These are phyloP conservation scores for Apiosordaria backusii DNA, from an alignment of 495 filamentous ascomycete genomes.

Conservation along the genomic window DNA sequence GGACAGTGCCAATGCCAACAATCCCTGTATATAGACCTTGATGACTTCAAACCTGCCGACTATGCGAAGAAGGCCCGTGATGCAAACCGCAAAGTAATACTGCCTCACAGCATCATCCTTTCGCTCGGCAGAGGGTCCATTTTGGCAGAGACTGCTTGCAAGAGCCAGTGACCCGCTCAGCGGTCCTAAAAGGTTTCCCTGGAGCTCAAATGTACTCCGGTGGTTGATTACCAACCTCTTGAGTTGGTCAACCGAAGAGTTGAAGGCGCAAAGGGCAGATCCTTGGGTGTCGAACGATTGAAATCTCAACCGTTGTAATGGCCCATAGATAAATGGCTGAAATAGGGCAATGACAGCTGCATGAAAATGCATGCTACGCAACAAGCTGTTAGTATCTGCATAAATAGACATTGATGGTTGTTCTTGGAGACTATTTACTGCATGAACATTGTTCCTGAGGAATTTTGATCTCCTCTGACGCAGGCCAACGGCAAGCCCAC, in stretches of 20 bases:
- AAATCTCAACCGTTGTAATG: not conserved
- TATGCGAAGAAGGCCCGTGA: not conserved
- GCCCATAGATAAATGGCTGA: not conserved
- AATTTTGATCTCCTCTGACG: not conserved
- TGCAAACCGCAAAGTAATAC: constrained; percentile 1
- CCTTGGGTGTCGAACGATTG: not conserved
- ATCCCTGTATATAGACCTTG: not conserved
- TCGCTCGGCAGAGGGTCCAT: not conserved
- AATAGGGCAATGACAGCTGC: not conserved
- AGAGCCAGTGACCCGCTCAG: not conserved
- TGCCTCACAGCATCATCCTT: not conserved
- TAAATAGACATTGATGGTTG: not conserved
- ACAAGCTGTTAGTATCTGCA: not conserved
- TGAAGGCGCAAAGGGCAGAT: not conserved
- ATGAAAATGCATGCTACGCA: not conserved
- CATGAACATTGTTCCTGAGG: not conserved
- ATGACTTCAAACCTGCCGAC: not conserved
- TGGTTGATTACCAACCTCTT: not conserved
- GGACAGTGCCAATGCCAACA: not conserved
- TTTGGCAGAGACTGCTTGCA: not conserved
- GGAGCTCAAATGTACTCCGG: not conserved
- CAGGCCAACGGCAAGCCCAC: not conserved
- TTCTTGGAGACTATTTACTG: not conserved
- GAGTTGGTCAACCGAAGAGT: constrained; percentile 3
- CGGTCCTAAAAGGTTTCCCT: not conserved